phyloP scores from a whole-genome alignment of 805 yeast genomes.

The Saturnispora serradocipensis region DNA sequence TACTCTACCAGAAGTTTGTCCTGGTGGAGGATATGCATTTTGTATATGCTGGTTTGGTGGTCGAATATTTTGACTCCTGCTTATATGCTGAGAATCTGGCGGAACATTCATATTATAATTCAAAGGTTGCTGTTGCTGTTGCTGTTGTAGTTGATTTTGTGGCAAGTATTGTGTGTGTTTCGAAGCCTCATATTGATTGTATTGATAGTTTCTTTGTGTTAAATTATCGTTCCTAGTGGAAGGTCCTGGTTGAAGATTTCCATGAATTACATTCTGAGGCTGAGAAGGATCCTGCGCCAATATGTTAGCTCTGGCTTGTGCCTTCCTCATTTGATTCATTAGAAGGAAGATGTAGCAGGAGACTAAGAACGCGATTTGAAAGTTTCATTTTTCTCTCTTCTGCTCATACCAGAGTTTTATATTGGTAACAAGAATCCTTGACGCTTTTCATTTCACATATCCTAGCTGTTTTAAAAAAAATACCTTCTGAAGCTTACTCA shows the following conservation, averaged over 20 bases:
- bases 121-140: not conserved
- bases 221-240: not conserved
- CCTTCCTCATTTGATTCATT: constrained; percentile 12
- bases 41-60: constrained; percentile 3
- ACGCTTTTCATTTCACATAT: too few relatives aligned
- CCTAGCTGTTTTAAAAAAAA: too few relatives aligned
- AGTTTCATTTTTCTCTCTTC: not conserved
- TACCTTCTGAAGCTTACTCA: too few relatives aligned
- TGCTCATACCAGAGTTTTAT: not conserved
- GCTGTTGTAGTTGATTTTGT: not conserved
- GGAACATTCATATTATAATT: not conserved
- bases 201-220: not conserved
- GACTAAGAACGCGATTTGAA: not conserved
- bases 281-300: constrained; percentile 14
- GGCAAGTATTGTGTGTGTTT: not conserved
- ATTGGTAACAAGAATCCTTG: too few relatives aligned
- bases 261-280: not conserved
- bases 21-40: not conserved
- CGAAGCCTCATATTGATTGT: not conserved
- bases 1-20: not conserved
- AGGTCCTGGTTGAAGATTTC: not conserved
- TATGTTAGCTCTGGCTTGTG: constrained; percentile 21
- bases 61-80: not conserved
- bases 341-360: not conserved
- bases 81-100: not conserved